Base-by-base conservation (phyloP, 148 eudicot genomes). In the Selenicereus undatus region DNA sequence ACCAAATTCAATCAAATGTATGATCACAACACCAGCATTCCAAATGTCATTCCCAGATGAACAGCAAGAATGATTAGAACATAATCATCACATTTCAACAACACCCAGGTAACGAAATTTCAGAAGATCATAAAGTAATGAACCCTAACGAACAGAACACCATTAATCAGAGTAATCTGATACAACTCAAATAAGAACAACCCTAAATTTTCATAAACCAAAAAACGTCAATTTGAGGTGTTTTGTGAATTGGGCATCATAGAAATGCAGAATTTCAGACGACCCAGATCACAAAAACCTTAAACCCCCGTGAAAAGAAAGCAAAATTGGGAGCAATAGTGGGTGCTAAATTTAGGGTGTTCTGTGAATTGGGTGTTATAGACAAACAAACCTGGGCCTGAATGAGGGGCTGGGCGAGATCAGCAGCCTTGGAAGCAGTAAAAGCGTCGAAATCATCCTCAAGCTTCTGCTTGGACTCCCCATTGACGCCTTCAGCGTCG, bases 401-500 rank as follows among this genome's bases (percentile, higher is more conserved):
- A 8, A 76, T 83, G 32, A 91, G 75, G 6, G 92, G 93, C 50
- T 82, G 78, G 20, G 94, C 86, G 8, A 91, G 22, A n/a, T 83
- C 87, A 11, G 76, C 36, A 3, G 88, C 80, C 77, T 91, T 91
- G 0, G 78, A 80, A 14, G 84, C 77, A 8, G 95, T 90, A 42
- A 89, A 82, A 16, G 39, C 80, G 22, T 89, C 90, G 80, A 88
- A 87, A 4, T 89, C 88, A 39, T 89, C 88, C 56, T 91, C 93
- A 22, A 86, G 71, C 70, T 85, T 83, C 78, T 84, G 86, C 66
- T 78, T 70, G 18, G 84, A 24, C 50, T 79, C 78, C 8, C 78
- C 81, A 0, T n/a, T 11, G 16, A 26, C 75, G 20, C 22, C 2
- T 0, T 56, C 73, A 21, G 69, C 42, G 24, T 68, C 45, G 42